phyloP scores from a whole-genome alignment of 169 alveolate genomes.

The Plasmodium gonderi region DNA sequence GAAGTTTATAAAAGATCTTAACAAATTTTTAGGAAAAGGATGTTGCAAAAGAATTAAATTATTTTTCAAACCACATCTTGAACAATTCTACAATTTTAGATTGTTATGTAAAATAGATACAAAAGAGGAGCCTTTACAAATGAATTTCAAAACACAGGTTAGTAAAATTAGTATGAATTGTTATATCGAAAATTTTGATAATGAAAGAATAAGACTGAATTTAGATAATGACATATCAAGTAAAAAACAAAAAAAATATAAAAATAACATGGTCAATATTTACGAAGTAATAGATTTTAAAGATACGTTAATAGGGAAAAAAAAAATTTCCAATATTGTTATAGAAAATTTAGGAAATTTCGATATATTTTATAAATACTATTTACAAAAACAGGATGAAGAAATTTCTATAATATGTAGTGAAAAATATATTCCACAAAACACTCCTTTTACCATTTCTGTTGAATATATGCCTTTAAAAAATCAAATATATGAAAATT shows the following conservation, averaged over 20 bases:
- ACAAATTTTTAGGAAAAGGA: slow-evolving; percentile 45
- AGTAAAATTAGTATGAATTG: slow-evolving; percentile 63
- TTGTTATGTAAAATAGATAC: slow-evolving; percentile 21
- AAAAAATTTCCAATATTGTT: slow-evolving; percentile 36
- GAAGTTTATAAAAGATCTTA: slow-evolving; percentile 27
- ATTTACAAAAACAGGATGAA: slow-evolving; percentile 60
- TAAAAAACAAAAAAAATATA: slow-evolving; percentile 14
- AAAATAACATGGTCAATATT: slow-evolving; percentile 13
- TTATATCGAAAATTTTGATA: slow-evolving; percentile 29
- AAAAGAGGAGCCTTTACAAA: slow-evolving; percentile 50
- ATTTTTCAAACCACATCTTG: slow-evolving; percentile 55
- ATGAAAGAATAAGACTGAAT: slow-evolving; percentile 12
- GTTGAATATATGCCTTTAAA: slow-evolving; percentile 32
- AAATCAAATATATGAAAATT: slow-evolving; percentile 31
- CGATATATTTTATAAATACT: slow-evolving; percentile 61
- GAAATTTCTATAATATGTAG: slow-evolving; percentile 33
- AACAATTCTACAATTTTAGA: slow-evolving; percentile 69
- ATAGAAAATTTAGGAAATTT: slow-evolving; percentile 52
- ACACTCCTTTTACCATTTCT: background rate
- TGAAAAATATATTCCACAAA: slow-evolving; percentile 10
- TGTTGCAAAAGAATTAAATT: slow-evolving; percentile 43
- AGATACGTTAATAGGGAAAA: slow-evolving; percentile 56
- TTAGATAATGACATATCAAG: slow-evolving; percentile 6
- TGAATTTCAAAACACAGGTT: slow-evolving; percentile 55
- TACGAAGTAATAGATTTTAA: slow-evolving; percentile 31